These are phyloP conservation scores for Coemansia sp. DNA, from an alignment of 192 early-diverging fungal genomes.

Conservation along the genomic window DNA sequence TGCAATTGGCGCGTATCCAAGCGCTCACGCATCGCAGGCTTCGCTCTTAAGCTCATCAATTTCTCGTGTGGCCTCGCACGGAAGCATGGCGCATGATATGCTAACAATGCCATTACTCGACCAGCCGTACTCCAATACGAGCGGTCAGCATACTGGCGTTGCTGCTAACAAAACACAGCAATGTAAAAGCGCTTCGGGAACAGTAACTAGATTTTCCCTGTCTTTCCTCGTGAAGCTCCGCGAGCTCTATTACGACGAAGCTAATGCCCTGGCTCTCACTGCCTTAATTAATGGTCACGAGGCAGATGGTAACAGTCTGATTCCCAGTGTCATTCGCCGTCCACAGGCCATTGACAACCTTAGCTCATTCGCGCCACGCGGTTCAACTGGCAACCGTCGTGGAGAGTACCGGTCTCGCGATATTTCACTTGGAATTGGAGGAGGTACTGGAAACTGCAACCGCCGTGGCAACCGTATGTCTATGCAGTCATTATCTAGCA, in stretches of 20 bases:
- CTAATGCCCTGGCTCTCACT: conserved; percentile 13
- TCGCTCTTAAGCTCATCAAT: conserved; percentile 20
- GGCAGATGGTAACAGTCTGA: conserved; percentile 10
- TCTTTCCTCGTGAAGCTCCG: conserved; percentile 29
- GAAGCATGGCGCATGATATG: not conserved
- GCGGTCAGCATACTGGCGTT: not conserved
- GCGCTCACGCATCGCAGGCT: conserved; percentile 9
- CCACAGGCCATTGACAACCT: not conserved
- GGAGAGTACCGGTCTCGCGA: conserved; percentile 12
- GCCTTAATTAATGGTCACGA: conserved; percentile 9
- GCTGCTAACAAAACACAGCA: not conserved
- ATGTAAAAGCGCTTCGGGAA: not conserved
- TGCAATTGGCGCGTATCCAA: not conserved
- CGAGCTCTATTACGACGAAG: conserved; percentile 36
- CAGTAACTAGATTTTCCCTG: conserved; percentile 28
- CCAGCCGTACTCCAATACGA: not conserved
- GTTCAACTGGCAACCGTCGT: not conserved
- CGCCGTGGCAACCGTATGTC: conserved; percentile 24
- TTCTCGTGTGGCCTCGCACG: conserved; percentile 11
- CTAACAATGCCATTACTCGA: not conserved
- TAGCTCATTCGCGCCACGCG: conserved; percentile 5
- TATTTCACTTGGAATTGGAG: conserved; percentile 3
- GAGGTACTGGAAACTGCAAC: not conserved
- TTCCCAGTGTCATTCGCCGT: conserved; percentile 32
- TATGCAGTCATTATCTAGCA: conserved; percentile 22